Base-by-base conservation (phyloP, 2,329 filamentous ascomycete genomes). In the Fusarium phyllophilum region DNA sequence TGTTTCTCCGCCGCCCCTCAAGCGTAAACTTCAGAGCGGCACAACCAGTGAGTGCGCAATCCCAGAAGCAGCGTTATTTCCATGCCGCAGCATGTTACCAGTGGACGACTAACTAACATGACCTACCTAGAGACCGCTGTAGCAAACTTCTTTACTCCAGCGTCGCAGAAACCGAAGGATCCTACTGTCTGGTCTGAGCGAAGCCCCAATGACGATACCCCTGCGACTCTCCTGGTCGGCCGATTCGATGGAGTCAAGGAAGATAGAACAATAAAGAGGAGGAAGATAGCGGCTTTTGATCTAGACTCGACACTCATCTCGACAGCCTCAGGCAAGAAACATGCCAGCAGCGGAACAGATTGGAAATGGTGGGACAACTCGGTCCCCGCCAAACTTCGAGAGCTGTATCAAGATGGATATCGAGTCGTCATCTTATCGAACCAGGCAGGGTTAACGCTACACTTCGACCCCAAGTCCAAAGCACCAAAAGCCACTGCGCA, bases 321-420 rank as follows among this genome's bases (percentile, higher is more conserved):
- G 4, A 93, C 94, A 0, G 87, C 90, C 8, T 97, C 95, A 0
- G 95, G 95, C 13, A 96, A 94, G 82, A 92, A 89, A 57, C 96
- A 96, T 78, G 88, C 90, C 6, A 88, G 88, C 58, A 89, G 91
- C 73, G 89, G 91, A 0, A 85, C 86, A 8, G 96, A 98, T 80
- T 99, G 96, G 96, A 94, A 94, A 81, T 99, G 96, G 96, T 98
- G 95, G 94, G 85, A 97, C 80, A 77, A 83, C 20, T 86, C 84
- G 24, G 93, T 98, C 1, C 94, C 94, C 2, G 83, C 82, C 1
- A 89, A 85, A 59, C 81, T 99, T 24, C 89, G 88, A 73, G 85
- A 91, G 67, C 85, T 98, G 5, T 89, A 94, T 78, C 73, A 83
- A 17, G 89, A 96, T 75, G 94, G 91, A 36, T 97, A 93, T 82